Evolutionary conservation across 164 flowering plant species (phyloP), one percentile per base, ranked within the genome.

Genomic region (Piper longum): DNA sequence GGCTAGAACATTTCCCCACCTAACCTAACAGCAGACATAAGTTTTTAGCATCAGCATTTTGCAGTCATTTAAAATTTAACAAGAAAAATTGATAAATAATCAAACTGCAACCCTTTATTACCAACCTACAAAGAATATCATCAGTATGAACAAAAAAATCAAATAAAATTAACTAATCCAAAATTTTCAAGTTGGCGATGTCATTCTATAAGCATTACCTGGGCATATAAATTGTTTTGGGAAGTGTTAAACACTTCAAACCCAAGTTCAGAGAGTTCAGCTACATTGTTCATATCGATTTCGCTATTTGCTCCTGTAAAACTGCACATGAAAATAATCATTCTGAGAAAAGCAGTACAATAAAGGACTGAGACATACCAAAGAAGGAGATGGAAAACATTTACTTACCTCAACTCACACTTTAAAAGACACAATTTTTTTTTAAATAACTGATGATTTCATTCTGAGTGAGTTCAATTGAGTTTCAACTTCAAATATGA

Each of bases 231-330:
- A 69, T 88, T 88, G 75, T 75, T 67, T 16, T 77, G 72, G 4
- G 99, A 85, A 26, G 51, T 57, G 43, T 66, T 71, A 68, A 86
- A 93, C 64, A 90, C 41, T 59, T 86, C 81, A 43, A 93, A 66
- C 41, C 97, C 97, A 66, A 80, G 17, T 40, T 77, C 75, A 43
- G 85, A 80, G 65, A 90, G 67, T 26, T 69, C 74, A 57, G 52
- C 58, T 48, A 90, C 91, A 76, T 88, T 96, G 62, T 88, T 92
- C 73, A 86, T 63, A 59, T 78, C 72, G 65, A 93, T 60, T 19
- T 88, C 96, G 72, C 99, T 90, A 76, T 93, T 93, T 13, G 99
- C 99, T 74, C 78, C 90, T 57, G 90, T 71, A 67, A 84, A 93
- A 64, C 99, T 93, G 81, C 77, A 77, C n/a, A 64, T 55, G 52